Conservation (phyloP, 768 basidiomycete species). For the Rhodocollybia butyracea region DNA sequence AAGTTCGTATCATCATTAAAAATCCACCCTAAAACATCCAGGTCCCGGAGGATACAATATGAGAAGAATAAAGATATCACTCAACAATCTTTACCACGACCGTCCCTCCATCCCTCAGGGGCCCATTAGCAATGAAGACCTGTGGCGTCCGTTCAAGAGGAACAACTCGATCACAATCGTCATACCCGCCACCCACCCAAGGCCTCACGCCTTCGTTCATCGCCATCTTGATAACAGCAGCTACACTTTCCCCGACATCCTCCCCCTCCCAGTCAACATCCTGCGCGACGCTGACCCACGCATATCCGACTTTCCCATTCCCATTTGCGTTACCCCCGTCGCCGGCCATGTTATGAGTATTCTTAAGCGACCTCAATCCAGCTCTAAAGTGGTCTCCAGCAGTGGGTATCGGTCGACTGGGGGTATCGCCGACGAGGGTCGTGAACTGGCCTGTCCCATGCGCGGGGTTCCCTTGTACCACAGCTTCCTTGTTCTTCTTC, state of each 20-base stretch:
- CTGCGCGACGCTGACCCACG: constrained; percentile 77
- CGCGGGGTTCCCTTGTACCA: not conserved
- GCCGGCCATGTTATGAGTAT: constrained; percentile 12
- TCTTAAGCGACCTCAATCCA: constrained; percentile 58
- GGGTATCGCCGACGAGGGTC: constrained; percentile 72
- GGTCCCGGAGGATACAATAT: not conserved
- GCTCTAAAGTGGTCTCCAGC: constrained; percentile 72
- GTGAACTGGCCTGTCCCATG: constrained; percentile 58
- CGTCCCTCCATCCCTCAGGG: constrained; percentile 38
- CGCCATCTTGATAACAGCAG: constrained; percentile 37
- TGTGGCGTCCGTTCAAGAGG: constrained; percentile 55
- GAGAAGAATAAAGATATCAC: constrained; percentile 10
- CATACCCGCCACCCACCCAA: constrained; percentile 37
- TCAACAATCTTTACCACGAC: constrained; percentile 42
- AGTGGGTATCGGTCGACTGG: constrained; percentile 61
- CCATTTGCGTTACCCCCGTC: constrained; percentile 22
- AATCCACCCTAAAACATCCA: no score
- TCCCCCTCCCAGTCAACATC: constrained; percentile 85
- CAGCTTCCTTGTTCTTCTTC: not conserved
- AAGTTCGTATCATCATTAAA: no score
- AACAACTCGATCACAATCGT: constrained; percentile 28
- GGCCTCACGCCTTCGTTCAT: constrained; percentile 42
- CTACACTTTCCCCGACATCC: constrained; percentile 55
- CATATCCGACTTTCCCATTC: constrained; percentile 57
- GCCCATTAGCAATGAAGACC: constrained; percentile 42